phyloP scores from a whole-genome alignment of 331 rosid species.

The Quercus phellos region DNA sequence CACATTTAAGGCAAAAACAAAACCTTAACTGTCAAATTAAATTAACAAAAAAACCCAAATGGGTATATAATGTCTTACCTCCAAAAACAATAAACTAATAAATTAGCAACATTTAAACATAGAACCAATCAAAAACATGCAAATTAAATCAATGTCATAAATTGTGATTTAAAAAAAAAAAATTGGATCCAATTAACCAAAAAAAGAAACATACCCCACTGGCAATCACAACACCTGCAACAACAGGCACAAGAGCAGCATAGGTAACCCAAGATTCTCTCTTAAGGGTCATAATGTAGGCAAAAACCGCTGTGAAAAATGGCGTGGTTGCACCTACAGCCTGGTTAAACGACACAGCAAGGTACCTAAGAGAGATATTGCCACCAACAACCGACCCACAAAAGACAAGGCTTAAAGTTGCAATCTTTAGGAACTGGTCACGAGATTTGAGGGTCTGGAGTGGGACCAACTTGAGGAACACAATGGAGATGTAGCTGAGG shows the following conservation, averaged over 20 bases:
- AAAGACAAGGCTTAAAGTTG: slow-evolving; percentile 75
- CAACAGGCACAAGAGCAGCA: slow-evolving; percentile 95
- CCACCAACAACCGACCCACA: slow-evolving; percentile 96
- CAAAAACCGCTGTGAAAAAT: slow-evolving; percentile 87
- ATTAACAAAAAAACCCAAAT: not conserved
- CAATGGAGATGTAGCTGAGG: slow-evolving; percentile 83
- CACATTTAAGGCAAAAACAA: slow-evolving; percentile 1
- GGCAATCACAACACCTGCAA: slow-evolving; percentile 95
- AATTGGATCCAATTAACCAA: slow-evolving; percentile 3
- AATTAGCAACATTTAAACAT: not conserved
- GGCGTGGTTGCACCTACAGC: slow-evolving; percentile 99
- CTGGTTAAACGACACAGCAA: slow-evolving; percentile 90
- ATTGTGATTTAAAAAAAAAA: not conserved
- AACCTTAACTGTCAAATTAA: slow-evolving; percentile 16
- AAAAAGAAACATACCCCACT: slow-evolving; percentile 75
- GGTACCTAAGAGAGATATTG: slow-evolving; percentile 80
- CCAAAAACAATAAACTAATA: not conserved
- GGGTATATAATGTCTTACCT: not conserved
- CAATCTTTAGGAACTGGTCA: slow-evolving; percentile 78
- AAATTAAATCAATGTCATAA: not conserved
- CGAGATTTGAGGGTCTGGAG: slow-evolving; percentile 79
- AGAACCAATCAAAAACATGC: not conserved
- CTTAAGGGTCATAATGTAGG: slow-evolving; percentile 79
- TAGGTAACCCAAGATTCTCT: slow-evolving; percentile 94
- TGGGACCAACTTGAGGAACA: slow-evolving; percentile 74